phyloP scores from a whole-genome alignment of 345 rosid genomes.

The Toxicodendron radicans region DNA sequence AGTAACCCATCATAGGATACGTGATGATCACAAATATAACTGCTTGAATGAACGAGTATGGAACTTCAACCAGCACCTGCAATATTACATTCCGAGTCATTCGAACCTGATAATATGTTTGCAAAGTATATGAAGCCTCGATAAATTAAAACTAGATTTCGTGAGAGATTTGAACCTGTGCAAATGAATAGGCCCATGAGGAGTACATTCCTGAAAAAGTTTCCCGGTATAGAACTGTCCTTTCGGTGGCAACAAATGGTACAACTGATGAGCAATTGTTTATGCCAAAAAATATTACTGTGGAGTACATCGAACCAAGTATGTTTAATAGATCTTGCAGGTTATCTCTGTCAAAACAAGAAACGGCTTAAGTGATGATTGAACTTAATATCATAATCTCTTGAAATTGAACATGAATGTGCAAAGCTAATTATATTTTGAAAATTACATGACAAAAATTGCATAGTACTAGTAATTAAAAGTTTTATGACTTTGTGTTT shows the following conservation, averaged over 20 bases:
- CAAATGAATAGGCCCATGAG: constrained; percentile 26
- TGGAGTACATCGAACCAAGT: constrained; percentile 18
- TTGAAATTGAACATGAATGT: not conserved
- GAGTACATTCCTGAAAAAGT: constrained; percentile 29
- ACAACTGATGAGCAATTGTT: constrained; percentile 25
- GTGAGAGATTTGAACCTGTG: constrained; percentile 16
- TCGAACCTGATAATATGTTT: not conserved
- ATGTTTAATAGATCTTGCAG: constrained; percentile 25
- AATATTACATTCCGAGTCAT: not conserved
- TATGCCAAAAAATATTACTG: constrained; percentile 21
- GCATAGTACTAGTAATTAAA: not conserved
- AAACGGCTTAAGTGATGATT: not conserved
- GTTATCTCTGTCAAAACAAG: constrained; percentile 2
- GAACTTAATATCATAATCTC: not conserved
- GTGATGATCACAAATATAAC: constrained; percentile 28
- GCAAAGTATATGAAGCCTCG: not conserved
- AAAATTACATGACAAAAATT: not conserved
- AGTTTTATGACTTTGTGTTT: not conserved
- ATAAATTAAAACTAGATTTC: too few species aligned
- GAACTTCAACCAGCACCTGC: constrained; percentile 26
- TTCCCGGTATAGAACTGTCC: constrained; percentile 23
- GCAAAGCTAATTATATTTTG: not conserved
- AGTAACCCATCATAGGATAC: constrained; percentile 33
- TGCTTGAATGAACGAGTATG: constrained; percentile 25
- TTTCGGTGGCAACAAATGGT: constrained; percentile 24